A percentile compares a stretch with the other conserved stretches of the same genome.
Evolutionary conservation across 106 monocot species (phyloP).

Genomic region (Vanilla planifolia): DNA sequence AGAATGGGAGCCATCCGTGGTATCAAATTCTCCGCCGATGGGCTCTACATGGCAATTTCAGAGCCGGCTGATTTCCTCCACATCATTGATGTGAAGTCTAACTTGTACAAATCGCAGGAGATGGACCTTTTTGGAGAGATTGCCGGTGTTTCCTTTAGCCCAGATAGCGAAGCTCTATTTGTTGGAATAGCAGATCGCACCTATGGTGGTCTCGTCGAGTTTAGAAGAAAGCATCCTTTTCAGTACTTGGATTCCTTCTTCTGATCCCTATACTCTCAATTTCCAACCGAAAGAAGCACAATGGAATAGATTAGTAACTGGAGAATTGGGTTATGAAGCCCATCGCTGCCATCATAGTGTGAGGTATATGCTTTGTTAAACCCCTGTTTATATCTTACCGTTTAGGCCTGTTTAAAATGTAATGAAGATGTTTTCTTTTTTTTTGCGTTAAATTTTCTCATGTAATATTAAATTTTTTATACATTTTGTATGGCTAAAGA

Average conservation of each 20-base stretch:
- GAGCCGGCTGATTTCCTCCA: constrained; percentile 89
- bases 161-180: constrained; percentile 47
- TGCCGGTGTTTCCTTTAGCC: constrained; percentile 45
- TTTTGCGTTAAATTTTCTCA: too few species aligned
- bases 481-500: too few species aligned
- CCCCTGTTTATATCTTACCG: too few species aligned
- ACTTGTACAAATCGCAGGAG: constrained; percentile 49
- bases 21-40: constrained; percentile 72
- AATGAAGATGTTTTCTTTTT: too few species aligned
- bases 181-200: constrained; percentile 44
- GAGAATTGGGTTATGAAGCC: too few species aligned
- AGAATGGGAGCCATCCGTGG: constrained; percentile 68
- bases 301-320: too few species aligned
- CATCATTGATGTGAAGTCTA: constrained; percentile 38
- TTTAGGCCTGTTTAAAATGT: too few species aligned
- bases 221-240: constrained; percentile 27
- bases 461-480: too few species aligned
- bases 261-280: background rate
- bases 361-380: too few species aligned
- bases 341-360: too few species aligned
- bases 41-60: constrained; percentile 63
- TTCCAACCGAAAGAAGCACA: too few species aligned
- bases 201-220: constrained; percentile 57
- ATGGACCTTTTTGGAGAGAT: constrained; percentile 93
- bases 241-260: constrained; percentile 22